phyloP scores from a whole-genome alignment of 2,329 filamentous ascomycete species.

The Phyllosticta paracitricarpa region DNA sequence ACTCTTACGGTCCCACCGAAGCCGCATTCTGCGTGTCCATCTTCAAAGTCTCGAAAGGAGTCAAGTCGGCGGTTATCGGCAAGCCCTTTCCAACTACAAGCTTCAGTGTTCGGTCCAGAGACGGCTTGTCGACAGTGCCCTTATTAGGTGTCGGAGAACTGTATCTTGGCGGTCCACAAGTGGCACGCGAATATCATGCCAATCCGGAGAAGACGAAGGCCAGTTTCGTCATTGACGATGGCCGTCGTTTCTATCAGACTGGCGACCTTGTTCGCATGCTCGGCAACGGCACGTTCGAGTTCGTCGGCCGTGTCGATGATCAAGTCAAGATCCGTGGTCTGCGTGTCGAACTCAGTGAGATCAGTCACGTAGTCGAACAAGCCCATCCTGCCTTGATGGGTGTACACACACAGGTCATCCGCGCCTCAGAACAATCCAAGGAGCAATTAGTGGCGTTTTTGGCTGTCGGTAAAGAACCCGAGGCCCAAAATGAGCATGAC shows the following conservation, averaged over 20 bases:
- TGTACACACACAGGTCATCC: constrained; percentile 25
- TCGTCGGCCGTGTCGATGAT: constrained; percentile 28
- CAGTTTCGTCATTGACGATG: constrained; percentile 21
- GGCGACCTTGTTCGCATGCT: constrained; percentile 31
- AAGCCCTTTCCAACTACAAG: constrained; percentile 32
- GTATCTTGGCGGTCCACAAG: constrained; percentile 36
- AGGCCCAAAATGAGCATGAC: constrained; percentile 6
- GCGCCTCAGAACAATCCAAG: constrained; percentile 17
- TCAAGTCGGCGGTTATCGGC: constrained; percentile 31
- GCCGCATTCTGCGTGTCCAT: constrained; percentile 38
- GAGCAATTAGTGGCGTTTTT: constrained; percentile 30
- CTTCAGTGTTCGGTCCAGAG: constrained; percentile 26
- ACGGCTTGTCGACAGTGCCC: constrained; percentile 25
- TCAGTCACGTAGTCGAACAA: constrained; percentile 22
- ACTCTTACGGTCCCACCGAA: constrained; percentile 36
- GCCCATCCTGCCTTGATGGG: constrained; percentile 16
- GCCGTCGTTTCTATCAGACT: constrained; percentile 27
- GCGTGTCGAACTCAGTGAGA: constrained; percentile 30
- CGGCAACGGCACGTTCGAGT: constrained; percentile 29
- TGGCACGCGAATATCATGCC: constrained; percentile 36
- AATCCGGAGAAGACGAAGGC: constrained; percentile 23
- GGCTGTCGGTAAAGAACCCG: constrained; percentile 2
- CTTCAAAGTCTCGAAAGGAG: constrained; percentile 19
- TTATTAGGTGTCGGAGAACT: constrained; percentile 34
- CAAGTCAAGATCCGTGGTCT: constrained; percentile 32